Conservation (phyloP, 805 yeast species). For the Metschnikowia similis region DNA sequence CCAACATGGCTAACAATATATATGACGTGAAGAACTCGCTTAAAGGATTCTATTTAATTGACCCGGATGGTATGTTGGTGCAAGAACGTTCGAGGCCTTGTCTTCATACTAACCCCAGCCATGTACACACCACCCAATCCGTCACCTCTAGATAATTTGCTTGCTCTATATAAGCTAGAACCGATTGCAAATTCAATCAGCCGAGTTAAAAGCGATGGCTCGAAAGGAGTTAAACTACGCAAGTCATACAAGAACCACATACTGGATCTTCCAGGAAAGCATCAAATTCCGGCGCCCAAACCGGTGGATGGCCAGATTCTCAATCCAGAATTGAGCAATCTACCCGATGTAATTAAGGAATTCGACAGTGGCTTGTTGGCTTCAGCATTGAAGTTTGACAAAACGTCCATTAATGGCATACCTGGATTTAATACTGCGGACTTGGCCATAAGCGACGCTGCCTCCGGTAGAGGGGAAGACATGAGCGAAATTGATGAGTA, state of each 20-base stretch:
- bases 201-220: conserved; percentile 79
- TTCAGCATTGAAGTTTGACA: conserved; percentile 55
- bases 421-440: conserved; percentile 72
- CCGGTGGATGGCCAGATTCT: conserved; percentile 33
- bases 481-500: conserved; percentile 36
- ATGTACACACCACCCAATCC: conserved; percentile 48
- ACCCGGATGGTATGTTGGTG: conserved; percentile 18
- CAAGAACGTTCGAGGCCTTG: not conserved
- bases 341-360: conserved; percentile 45
- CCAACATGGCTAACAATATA: conserved; percentile 5
- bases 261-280: conserved; percentile 78
- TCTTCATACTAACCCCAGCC: conserved; percentile 18
- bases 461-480: conserved; percentile 39
- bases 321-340: conserved; percentile 34
- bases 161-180: conserved; percentile 62
- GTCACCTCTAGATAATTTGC: conserved; percentile 69
- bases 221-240: conserved; percentile 87
- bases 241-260: conserved; percentile 95
- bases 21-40: conserved; percentile 9
- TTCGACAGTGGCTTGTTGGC: conserved; percentile 48
- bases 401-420: conserved; percentile 62
- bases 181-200: conserved; percentile 77
- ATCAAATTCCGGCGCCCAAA: conserved; percentile 50
- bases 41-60: conserved; percentile 20
- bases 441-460: conserved; percentile 55